These are phyloP conservation scores for Phylloporus scabripes DNA, from an alignment of 768 basidiomycete genomes.

Conservation along the genomic window DNA sequence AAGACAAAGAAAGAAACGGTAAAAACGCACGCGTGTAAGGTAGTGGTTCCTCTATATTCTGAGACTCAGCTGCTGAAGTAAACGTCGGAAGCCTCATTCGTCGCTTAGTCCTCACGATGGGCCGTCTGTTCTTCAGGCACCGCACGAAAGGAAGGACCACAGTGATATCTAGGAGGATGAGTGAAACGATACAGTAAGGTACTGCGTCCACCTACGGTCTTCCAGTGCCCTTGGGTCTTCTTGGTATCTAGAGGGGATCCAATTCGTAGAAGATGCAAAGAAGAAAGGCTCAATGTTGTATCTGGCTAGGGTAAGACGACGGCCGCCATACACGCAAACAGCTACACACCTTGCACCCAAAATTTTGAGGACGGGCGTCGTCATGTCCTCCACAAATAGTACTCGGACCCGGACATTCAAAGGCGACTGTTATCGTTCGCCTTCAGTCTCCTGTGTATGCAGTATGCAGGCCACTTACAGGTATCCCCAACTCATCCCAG, in stretches of 20 bases:
- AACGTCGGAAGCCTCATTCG: slow-evolving; percentile 16
- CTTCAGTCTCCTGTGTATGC: neutral
- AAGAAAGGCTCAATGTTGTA: slow-evolving; percentile 42
- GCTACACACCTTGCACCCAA: slow-evolving; percentile 34
- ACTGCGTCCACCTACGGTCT: slow-evolving; percentile 34
- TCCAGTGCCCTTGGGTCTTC: slow-evolving; percentile 29
- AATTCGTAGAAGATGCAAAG: slow-evolving; percentile 38
- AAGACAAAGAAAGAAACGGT: neutral
- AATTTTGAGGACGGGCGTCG: slow-evolving; percentile 34
- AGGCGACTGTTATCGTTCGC: slow-evolving; percentile 16
- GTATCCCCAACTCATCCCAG: slow-evolving; percentile 23
- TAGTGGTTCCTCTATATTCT: neutral
- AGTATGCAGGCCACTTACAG: slow-evolving; percentile 18
- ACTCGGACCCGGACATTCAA: slow-evolving; percentile 28
- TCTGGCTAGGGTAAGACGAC: slow-evolving; percentile 20
- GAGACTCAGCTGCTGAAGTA: neutral
- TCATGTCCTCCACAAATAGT: slow-evolving; percentile 37
- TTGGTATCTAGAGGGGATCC: slow-evolving; percentile 40
- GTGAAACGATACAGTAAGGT: neutral
- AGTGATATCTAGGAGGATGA: slow-evolving; percentile 36
- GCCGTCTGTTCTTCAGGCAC: slow-evolving; percentile 28
- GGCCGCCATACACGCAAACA: too few species aligned
- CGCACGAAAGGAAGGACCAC: slow-evolving; percentile 39
- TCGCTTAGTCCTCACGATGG: slow-evolving; percentile 13
- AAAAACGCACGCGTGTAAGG: slow-evolving; percentile 11